Evolutionary conservation across 129 eudicot genomes (phyloP).

Genomic region (Escallonia herrerae): DNA sequence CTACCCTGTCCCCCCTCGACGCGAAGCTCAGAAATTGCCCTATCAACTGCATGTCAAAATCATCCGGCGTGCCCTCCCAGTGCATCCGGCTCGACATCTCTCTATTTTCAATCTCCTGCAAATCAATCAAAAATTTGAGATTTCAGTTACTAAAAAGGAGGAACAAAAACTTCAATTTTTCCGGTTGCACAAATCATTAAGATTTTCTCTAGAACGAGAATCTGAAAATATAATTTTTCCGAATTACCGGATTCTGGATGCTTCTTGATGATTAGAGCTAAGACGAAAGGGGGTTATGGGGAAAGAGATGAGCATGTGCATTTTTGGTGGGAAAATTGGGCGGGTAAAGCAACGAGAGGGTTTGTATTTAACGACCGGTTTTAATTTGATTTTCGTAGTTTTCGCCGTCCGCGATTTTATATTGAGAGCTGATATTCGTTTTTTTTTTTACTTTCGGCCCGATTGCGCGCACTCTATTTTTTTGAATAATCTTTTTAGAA

Average conservation of each 20-base stretch:
- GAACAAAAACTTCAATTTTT: neutral
- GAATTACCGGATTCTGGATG: neutral
- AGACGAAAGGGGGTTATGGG: neutral
- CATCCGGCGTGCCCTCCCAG: constrained; percentile 21
- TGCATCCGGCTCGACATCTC: constrained; percentile 33
- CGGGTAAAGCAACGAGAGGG: constrained; percentile 29
- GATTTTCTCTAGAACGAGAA: neutral
- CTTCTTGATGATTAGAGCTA: neutral
- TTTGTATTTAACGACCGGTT: constrained; percentile 36
- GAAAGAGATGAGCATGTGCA: neutral
- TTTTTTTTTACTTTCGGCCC: no score
- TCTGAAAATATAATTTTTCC: neutral
- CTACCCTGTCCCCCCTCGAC: constrained; percentile 62
- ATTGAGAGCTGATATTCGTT: no score
- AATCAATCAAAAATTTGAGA: neutral
- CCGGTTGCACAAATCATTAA: no score
- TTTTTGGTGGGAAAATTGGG: constrained; percentile 7
- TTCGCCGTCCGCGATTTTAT: no score
- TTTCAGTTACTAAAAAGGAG: neutral
- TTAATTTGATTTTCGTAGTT: no score
- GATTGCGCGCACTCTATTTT: no score
- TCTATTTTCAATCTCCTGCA: neutral
- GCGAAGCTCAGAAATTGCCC: constrained; percentile 60
- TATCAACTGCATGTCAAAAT: constrained; percentile 52
- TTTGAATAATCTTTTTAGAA: no score